Percentiles rank a stretch among this genome's conserved stretches.
Evolutionary conservation across 2,329 filamentous ascomycete species (phyloP).

Genomic region (Aspergillus brunneoviolaceus): DNA sequence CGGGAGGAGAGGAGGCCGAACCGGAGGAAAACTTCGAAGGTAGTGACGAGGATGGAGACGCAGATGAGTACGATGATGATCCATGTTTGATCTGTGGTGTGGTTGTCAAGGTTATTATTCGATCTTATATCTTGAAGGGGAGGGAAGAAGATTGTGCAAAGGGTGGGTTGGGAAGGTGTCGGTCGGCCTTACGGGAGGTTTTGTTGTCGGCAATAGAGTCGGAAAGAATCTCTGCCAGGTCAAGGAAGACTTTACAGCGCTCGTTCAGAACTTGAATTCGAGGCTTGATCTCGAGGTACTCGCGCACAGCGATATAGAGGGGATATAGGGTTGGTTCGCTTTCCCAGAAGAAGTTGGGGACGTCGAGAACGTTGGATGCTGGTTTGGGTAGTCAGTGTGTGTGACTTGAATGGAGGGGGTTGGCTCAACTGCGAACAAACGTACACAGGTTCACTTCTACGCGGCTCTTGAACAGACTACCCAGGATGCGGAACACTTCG

Average conservation of each 20-base stretch:
- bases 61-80: conserved; percentile 95
- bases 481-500: conserved; percentile 90
- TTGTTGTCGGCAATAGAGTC: conserved; percentile 91
- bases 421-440: conserved; percentile 34
- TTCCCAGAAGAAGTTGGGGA: conserved; percentile 98
- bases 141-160: background rate
- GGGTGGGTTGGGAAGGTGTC: background rate
- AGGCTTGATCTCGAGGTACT: conserved; percentile 96
- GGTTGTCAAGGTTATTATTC: conserved; percentile 37
- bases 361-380: conserved; percentile 95
- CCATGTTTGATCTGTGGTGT: conserved; percentile 73
- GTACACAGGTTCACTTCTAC: conserved; percentile 97
- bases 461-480: conserved; percentile 84
- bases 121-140: conserved; percentile 43
- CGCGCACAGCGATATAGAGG: conserved; percentile 88
- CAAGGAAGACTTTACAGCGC: conserved; percentile 91
- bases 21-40: conserved; percentile 81
- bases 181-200: conserved; percentile 66
- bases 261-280: conserved; percentile 97
- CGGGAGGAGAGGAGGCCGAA: conserved; percentile 67
- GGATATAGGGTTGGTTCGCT: conserved; percentile 92
- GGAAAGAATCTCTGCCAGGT: conserved; percentile 90
- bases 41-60: conserved; percentile 86
- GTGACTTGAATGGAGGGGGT: background rate
- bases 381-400: conserved; percentile 19